phyloP scores from a whole-genome alignment of 257 asterid species.

The Euphrasia confusa region DNA sequence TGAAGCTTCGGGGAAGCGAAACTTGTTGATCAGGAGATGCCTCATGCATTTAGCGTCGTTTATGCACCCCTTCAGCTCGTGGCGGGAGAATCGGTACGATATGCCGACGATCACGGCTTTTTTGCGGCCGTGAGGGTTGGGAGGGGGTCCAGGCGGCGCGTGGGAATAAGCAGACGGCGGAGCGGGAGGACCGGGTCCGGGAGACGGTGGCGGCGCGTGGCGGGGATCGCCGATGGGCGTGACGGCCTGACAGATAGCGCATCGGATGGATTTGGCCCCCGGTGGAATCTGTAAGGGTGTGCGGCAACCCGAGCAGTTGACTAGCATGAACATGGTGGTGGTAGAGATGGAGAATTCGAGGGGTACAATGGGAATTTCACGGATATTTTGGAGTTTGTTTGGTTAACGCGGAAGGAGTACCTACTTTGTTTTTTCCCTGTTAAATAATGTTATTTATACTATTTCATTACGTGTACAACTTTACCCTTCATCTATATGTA shows the following conservation, averaged over 20 bases:
- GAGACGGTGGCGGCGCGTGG: constrained; percentile 31
- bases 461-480: not conserved
- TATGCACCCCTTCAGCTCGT: constrained; percentile 93
- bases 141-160: constrained; percentile 75
- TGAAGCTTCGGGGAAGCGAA: constrained; percentile 80
- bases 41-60: constrained; percentile 95
- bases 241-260: constrained; percentile 81
- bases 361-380: constrained; percentile 9
- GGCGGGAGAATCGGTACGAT: constrained; percentile 65
- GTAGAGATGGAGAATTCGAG: constrained; percentile 9
- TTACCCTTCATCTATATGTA: not conserved
- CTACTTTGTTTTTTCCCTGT: not conserved
- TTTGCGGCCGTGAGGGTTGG: constrained; percentile 73
- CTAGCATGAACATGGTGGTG: constrained; percentile 49
- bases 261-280: constrained; percentile 83
- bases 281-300: constrained; percentile 76
- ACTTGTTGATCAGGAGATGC: constrained; percentile 64
- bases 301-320: constrained; percentile 72
- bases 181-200: constrained; percentile 32
- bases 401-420: not conserved
- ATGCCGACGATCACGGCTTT: constrained; percentile 93
- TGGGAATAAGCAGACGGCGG: constrained; percentile 60
- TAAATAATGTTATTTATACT: no score
- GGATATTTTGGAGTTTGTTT: constrained; percentile 10
- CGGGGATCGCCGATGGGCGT: constrained; percentile 70